Base-by-base conservation (phyloP, 495 filamentous ascomycete genomes). In the Margaritispora aquatica region DNA sequence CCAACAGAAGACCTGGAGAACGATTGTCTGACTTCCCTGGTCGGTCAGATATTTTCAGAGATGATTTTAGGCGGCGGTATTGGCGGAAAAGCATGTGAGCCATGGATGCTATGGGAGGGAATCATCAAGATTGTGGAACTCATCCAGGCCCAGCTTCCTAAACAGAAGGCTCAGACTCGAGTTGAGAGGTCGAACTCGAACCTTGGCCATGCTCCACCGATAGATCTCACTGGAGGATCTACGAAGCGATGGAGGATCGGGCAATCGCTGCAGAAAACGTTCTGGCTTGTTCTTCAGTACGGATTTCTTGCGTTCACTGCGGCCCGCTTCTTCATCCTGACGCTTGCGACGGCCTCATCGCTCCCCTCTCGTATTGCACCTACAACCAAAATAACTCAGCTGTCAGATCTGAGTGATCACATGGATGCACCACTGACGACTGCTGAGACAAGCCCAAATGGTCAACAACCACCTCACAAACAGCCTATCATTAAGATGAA, bases 1-100 rank as follows among this genome's bases (percentile, higher is more conserved):
- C 94, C 94, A 4, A 94, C 89, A 19, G 92, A 97, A 68, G 92
- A 97, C 64, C 79, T 97, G 10, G 84, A 92, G 66, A 97, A 95
- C 71, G 81, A 77, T 50, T 96, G 90, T 68, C 74, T 97, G 65
- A 84, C 88, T 19, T 77, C 87, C 8, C 76, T 98, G 50, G 85
- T 97, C 56, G 81, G 84, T 41, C 92, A 97, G 70, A 82, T 97
- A 24, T 74, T 97, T 49, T 88, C 89, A 7, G 88, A 95, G 63
- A 82, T 92, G 70, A 88, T 97, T 20, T 73, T 98, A 41, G 88
- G 88, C 20, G 89, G 88, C 54, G 77, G 83, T 53, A 73, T 97
- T 54, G 84, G 85, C 56, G 88, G 85, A 60, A 91, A 81, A 67
- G 76, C 86, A 59, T 93, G 86, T 66, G 85, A 97, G 72, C 87